Evolutionary conservation across 352 stramenopile genomes (phyloP), one percentile per base, ranked within the genome.

Genomic region (Phytophthora vignae): DNA sequence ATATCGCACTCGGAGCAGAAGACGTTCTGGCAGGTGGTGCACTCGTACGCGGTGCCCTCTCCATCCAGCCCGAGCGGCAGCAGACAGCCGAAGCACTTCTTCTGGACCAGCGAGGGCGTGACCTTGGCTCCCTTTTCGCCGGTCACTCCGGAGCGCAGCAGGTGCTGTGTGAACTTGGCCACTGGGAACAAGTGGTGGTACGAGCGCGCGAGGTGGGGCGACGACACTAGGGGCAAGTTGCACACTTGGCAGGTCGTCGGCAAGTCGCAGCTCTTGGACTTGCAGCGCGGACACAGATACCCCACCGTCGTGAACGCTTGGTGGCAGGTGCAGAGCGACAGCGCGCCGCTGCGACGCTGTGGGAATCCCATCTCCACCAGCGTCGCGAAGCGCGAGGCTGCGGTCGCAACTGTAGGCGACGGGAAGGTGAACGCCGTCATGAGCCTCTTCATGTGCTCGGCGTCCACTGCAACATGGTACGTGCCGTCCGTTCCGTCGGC

Each of bases 171-270:
- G 81, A 99, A 99, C 53, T 96, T 96, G 55, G 88, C 82, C 9
- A 99, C 94, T 3, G 97, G 97, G 73, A 99, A 99, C 57, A 99
- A 87, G 81, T 99, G 98, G 78, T 99, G 98, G 84, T 99, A 99
- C 6, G 94, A 99, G 21, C 97, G 85, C 64, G 97, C 97, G 15
- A 99, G 86, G 74, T 99, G 97, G n/a, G 97, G 96, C 44, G 97
- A 98, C 59, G 98, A 94, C 33, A 96, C 96, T n/a, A 99, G 84
- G 66, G 98, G 94, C 57, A 99, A 75, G 67, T 96, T 97, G 82
- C 97, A 99, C 25, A 99, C 96, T 63, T 97, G 88, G 85, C 97
- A 99, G 61, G 97, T 95, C 1, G 90, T 98, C 21, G 97, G 97
- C 5, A 99, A 78, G 67, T 99, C 97, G 42, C 95, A 97, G 73